Evolutionary conservation across 208 protist species (phyloP).

Genomic region (Leishmania aethiopica): DNA sequence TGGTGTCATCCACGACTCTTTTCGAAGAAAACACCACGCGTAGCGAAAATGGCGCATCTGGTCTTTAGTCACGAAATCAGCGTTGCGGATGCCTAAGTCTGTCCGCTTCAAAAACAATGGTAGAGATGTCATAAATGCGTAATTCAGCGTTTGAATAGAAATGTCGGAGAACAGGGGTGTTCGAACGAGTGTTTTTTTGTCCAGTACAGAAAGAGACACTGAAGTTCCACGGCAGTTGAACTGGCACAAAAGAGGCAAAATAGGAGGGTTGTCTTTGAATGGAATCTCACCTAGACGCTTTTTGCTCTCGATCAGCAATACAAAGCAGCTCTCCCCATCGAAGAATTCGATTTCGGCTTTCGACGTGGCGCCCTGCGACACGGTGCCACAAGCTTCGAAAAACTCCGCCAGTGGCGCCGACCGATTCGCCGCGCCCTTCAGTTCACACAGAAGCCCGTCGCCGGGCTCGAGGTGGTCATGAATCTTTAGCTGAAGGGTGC

Average conservation of each 20-base stretch:
- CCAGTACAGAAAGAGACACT: constrained; percentile 60
- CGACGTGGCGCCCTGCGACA: constrained; percentile 33
- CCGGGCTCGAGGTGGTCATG: constrained; percentile 57
- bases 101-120: constrained; percentile 79
- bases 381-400: constrained; percentile 59
- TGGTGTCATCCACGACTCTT: constrained; percentile 78
- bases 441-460: constrained; percentile 50
- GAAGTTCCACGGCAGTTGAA: constrained; percentile 56
- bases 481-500: constrained; percentile 52
- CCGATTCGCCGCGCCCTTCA: constrained; percentile 36
- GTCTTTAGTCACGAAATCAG: constrained; percentile 80
- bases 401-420: constrained; percentile 70
- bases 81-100: constrained; percentile 82
- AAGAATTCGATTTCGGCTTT: constrained; percentile 29
- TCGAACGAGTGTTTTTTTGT: constrained; percentile 46
- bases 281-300: constrained; percentile 15
- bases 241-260: constrained; percentile 45
- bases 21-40: constrained; percentile 84
- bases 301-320: constrained; percentile 31
- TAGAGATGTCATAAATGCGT: constrained; percentile 80
- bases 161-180: constrained; percentile 63
- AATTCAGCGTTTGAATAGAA: constrained; percentile 73
- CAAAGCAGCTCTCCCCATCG: constrained; percentile 11
- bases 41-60: constrained; percentile 88
- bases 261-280: constrained; percentile 35